Base-by-base conservation (phyloP, 805 yeast genomes). In the Myxozyma nipponensis region DNA sequence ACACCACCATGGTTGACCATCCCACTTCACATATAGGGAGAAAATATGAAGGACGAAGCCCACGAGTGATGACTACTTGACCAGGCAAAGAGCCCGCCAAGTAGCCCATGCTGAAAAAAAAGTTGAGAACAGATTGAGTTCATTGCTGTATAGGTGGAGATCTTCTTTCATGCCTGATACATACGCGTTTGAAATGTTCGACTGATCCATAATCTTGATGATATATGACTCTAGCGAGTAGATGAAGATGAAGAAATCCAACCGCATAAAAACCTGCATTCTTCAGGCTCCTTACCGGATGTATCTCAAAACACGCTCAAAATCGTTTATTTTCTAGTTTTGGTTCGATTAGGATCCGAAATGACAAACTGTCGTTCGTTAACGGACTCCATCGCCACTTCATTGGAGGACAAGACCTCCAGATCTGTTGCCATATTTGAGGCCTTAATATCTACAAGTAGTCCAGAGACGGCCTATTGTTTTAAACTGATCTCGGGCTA, bases 11-110 rank as follows among this genome's bases (percentile, higher is more conserved):
- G 47, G 82, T 66, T 1, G 86, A 76, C 89, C 88, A 85, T 28
- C 77, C 71, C 32, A 83, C 56, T 61, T 84, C 91, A 66, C 77
- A 72, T 2, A 68, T 45, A 1, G 83, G 83, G 39, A 79, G 63
- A 13, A 74, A 68, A 65, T 71, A 70, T 18, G 61, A 54, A 30
- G 60, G 49, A 15, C 64, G 59, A 13, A 64, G 42, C 23, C 57
- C 50, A 18, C 62, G 62, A 19, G 32, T 28, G 32, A 63, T 56
- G 39, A 69, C 50, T 54, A 67, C 54, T 43, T 64, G 65, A 19
- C 66, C 58, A 4, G 72, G 72, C 21, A 66, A 57, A 36, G 62
- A 63, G 24, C 65, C 66, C 21, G 66, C 50, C 21, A 63, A 54
- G 39, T 62, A 66, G 2, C 72, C 72, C 17, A 63, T 57, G 4